Conservation (phyloP, 331 rosid species). For the Saraca asoca region DNA sequence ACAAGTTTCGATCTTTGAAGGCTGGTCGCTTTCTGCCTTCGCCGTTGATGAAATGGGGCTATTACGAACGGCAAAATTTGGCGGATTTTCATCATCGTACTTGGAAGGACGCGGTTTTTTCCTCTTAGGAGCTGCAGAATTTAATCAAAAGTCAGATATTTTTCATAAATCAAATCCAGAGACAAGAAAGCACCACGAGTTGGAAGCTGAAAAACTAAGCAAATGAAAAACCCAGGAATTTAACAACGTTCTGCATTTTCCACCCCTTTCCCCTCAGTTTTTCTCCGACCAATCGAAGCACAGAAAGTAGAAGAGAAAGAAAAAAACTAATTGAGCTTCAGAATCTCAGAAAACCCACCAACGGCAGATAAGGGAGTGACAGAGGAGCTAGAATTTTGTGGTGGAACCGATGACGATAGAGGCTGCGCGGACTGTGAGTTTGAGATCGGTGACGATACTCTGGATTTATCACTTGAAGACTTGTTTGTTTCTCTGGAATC, state of each 20-base stretch:
- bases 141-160: slow-evolving; percentile 4
- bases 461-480: slow-evolving; percentile 65
- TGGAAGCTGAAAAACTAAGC: background rate
- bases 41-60: slow-evolving; percentile 54
- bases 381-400: slow-evolving; percentile 66
- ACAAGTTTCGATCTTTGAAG: slow-evolving; percentile 50
- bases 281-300: background rate
- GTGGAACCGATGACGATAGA: slow-evolving; percentile 38
- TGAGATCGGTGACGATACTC: slow-evolving; percentile 83
- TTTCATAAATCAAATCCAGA: background rate
- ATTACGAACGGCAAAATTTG: slow-evolving; percentile 47
- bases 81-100: slow-evolving; percentile 69
- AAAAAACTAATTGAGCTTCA: slow-evolving; percentile 23
- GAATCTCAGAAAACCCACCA: slow-evolving; percentile 57
- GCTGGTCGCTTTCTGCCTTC: slow-evolving; percentile 56
- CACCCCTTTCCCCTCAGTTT: background rate
- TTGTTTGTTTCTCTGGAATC: slow-evolving; percentile 60
- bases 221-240: background rate
- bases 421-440: slow-evolving; percentile 49
- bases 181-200: too few relatives aligned
- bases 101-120: slow-evolving; percentile 75
- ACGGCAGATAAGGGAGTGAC: slow-evolving; percentile 58
- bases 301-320: background rate
- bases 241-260: too few relatives aligned
- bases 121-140: slow-evolving; percentile 77